phyloP scores from a whole-genome alignment of 2,329 filamentous ascomycete genomes.

The Plectosphaerella cucumerina region DNA sequence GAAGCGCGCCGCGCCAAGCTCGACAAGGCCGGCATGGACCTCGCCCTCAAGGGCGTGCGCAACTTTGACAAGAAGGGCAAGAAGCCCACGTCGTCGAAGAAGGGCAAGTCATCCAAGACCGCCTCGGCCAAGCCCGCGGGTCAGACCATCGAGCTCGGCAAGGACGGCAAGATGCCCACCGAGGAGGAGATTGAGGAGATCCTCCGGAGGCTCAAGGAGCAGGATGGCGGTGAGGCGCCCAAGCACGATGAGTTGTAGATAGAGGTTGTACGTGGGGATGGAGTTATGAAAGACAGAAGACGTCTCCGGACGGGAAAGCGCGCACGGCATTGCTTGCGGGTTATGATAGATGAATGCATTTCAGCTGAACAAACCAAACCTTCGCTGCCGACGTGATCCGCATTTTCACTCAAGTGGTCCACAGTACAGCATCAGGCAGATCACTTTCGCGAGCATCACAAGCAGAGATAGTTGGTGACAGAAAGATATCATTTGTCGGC shows the following conservation, averaged over 20 bases:
- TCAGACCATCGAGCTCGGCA: conserved; percentile 34
- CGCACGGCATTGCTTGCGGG: neutral
- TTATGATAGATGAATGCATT: neutral
- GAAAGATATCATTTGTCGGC: too few species aligned
- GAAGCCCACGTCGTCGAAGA: conserved; percentile 38
- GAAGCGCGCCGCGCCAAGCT: conserved; percentile 65
- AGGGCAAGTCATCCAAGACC: conserved; percentile 35
- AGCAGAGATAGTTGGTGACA: too few species aligned
- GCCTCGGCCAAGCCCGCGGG: conserved; percentile 29
- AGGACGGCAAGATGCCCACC: conserved; percentile 24
- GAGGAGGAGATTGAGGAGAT: conserved; percentile 50
- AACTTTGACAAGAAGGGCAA: conserved; percentile 45
- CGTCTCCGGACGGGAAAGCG: neutral
- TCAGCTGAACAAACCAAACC: conserved; percentile 8
- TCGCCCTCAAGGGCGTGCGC: conserved; percentile 65
- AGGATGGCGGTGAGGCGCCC: conserved; percentile 20
- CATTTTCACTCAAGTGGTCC: too few species aligned
- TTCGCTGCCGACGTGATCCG: neutral
- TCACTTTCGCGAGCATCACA: too few species aligned
- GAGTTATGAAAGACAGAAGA: neutral
- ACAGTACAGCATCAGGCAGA: too few species aligned
- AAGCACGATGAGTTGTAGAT: conserved; percentile 31
- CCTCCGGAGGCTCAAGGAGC: conserved; percentile 27
- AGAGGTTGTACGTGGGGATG: neutral
- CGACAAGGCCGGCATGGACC: conserved; percentile 63